Conservation (phyloP, 164 flowering plant species). For the Berberis vulgaris region DNA sequence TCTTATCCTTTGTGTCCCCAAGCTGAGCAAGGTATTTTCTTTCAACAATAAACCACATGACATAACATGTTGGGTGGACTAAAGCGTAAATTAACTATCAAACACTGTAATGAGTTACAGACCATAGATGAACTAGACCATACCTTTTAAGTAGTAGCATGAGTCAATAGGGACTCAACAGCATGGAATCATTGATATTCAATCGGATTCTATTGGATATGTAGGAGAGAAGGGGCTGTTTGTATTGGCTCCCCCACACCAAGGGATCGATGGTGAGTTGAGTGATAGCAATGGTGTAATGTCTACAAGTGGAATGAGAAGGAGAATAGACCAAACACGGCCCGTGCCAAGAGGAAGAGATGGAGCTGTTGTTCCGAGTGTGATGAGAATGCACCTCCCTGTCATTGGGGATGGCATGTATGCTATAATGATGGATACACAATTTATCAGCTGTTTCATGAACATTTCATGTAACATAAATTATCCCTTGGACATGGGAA, state of each 20-base stretch:
- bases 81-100: too few relatives aligned
- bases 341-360: constrained; percentile 52
- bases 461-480: too few relatives aligned
- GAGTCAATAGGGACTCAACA: too few relatives aligned
- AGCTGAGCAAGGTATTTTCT: too few relatives aligned
- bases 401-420: constrained; percentile 56
- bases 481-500: too few relatives aligned
- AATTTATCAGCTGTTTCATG: constrained; percentile 9
- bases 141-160: too few relatives aligned
- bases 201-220: too few relatives aligned
- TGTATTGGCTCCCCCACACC: constrained; percentile 70
- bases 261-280: constrained; percentile 80
- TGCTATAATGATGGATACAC: constrained; percentile 71
- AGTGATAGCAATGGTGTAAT: constrained; percentile 53
- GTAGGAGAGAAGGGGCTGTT: constrained; percentile 59
- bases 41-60: too few relatives aligned
- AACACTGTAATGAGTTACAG: too few relatives aligned
- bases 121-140: background rate
- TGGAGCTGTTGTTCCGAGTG: constrained; percentile 77
- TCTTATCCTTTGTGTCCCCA: too few relatives aligned
- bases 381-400: constrained; percentile 53
- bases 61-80: too few relatives aligned
- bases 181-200: too few relatives aligned
- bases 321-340: constrained; percentile 52
- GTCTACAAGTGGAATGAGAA: constrained; percentile 71